Evolutionary conservation across 306 rosid genomes (phyloP), one percentile per base, ranked within the genome.

Genomic region (Erythrophleum fordii): DNA sequence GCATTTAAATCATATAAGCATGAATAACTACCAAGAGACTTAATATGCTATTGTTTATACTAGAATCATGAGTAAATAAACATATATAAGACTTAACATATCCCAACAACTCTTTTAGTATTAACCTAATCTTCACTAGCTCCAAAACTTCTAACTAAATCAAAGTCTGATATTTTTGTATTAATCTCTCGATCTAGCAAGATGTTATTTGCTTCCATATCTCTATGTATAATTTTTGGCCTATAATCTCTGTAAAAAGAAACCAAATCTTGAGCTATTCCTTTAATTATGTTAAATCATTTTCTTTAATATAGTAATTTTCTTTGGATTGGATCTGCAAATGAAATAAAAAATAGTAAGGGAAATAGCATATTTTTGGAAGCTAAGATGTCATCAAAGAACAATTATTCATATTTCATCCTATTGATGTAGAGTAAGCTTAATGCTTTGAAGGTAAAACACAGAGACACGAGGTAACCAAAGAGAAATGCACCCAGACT

Each of bases 401-500:
- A n/a, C 34, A 31, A 31, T 31, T 31, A 31, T 31, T 31, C 34
- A 31, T 31, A 31, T 31, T 31, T 31, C 34, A 31, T 31, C 34
- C 34, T 31, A n/a, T n/a, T n/a, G n/a, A n/a, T n/a, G n/a, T n/a
- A n/a, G n/a, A n/a, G n/a, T n/a, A 66, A 66, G 29, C 25, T 58
- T n/a, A n/a, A n/a, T n/a, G 20, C 12, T 34, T 45, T 29, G 64
- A 58, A 35, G n/a, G 53, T 75, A 29, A 75, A 65, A 65, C 46
- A 35, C 26, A 35, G 46, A 65, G 8, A 35, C 42, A 69, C 23
- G 51, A 72, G 82, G 85, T 75, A 49, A 83, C 89, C 87, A 31
- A 88, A 85, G 13, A 85, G 73, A 59, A 80, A 83, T 18, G 81
- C 76, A 46, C 83, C 89, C 56, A 88, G 23, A 12, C 86, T 87